Base-by-base conservation (phyloP, 305 asterid genomes). In the Striga hermonthica region DNA sequence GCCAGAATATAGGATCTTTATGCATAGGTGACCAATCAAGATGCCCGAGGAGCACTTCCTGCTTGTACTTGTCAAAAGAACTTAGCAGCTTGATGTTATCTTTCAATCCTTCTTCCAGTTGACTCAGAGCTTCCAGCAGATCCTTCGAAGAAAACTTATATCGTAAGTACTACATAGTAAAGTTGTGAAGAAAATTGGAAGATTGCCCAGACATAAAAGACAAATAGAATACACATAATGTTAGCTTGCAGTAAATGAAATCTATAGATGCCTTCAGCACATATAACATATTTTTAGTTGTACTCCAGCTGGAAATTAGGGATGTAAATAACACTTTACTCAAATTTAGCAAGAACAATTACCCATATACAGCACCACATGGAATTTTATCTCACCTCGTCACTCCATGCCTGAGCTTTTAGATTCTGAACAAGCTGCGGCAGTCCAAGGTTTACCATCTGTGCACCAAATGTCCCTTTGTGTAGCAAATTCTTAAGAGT, bases 11-110 rank as follows among this genome's bases (percentile, higher is more conserved):
- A 40, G 91, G 89, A 81, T 89, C 96, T 69, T 87, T 89, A 81
- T 91, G 98, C 98, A 89, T 84, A 5, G 95, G 96, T 10, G 93
- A 81, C 96, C 98, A 91, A 77, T 91, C 95, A 69, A 91, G 95
- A 79, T 79, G 95, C 39, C 95, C 96, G 44, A 89, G 98, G 63
- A 91, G 90, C 67, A 87, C 86, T 76, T 91, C 96, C 80, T 87
- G 95, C 83, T 89, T 89, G 78, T 87, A 89, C 82, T 83, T 84
- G 44, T 91, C 96, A 10, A 82, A 89, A 64, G 95, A 89, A 79
- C 96, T 91, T 52, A 87, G 83, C 73, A 71, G 78, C 83, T 89
- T 87, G 68, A 89, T 89, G 85, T 76, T 87, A 62, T 75, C 88
- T 58, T 81, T 84, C 77, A 89, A 68, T 57, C 93, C 95, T 77